Evolutionary conservation across 805 yeast species (phyloP).

Genomic region (Diddensiella santjacobensis): DNA sequence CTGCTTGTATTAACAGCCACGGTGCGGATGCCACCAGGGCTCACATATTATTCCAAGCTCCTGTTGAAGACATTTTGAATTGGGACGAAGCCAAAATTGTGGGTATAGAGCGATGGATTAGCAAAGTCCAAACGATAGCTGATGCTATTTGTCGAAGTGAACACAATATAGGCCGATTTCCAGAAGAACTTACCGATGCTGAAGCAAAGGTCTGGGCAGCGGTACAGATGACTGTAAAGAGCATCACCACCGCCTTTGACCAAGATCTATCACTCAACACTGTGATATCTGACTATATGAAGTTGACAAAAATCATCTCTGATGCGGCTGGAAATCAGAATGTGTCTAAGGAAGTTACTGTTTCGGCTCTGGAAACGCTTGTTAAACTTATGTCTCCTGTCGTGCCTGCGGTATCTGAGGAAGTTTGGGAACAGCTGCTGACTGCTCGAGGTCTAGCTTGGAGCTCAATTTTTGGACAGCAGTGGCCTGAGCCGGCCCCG

Average conservation of each 20-base stretch:
- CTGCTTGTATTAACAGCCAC: constrained; percentile 61
- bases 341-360: constrained; percentile 41
- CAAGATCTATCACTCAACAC: constrained; percentile 69
- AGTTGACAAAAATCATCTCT: constrained; percentile 54
- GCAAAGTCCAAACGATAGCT: constrained; percentile 43
- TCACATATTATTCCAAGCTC: constrained; percentile 88
- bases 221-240: constrained; percentile 43
- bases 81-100: constrained; percentile 90
- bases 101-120: constrained; percentile 86
- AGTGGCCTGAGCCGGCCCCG: constrained; percentile 62
- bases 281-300: constrained; percentile 86
- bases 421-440: constrained; percentile 60
- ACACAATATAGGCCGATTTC: not conserved
- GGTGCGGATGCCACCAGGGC: constrained; percentile 97
- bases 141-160: not conserved
- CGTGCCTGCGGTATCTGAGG: constrained; percentile 78
- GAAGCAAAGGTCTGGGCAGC: constrained; percentile 61
- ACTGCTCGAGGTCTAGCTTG: constrained; percentile 31
- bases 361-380: constrained; percentile 50
- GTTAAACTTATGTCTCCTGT: constrained; percentile 72
- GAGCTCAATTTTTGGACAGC: constrained; percentile 50
- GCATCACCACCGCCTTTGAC: constrained; percentile 58
- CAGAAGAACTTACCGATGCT: constrained; percentile 30
- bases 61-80: constrained; percentile 70
- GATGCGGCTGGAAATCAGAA: constrained; percentile 36